phyloP scores from a whole-genome alignment of 2,329 filamentous ascomycete species.

The Cordyceps javanica region DNA sequence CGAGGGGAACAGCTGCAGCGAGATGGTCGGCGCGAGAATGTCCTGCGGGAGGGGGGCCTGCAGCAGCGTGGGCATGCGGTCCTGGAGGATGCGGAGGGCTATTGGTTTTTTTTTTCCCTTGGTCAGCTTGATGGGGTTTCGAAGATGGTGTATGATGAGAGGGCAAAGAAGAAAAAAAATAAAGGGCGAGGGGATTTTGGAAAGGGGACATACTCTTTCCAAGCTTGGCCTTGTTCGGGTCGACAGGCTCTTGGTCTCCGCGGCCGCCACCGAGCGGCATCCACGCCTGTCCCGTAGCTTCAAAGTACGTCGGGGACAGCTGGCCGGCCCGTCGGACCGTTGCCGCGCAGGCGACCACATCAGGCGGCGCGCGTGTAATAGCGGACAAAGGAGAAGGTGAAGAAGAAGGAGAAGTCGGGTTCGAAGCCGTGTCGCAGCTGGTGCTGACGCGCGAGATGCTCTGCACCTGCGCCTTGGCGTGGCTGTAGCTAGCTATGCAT shows the following conservation, averaged over 20 bases:
- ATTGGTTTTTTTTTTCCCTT: no score
- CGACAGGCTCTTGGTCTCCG: conserved; percentile 32
- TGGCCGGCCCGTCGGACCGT: conserved; percentile 9
- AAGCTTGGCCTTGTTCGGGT: conserved; percentile 56
- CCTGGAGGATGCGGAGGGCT: conserved; percentile 61
- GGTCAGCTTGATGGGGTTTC: conserved; percentile 10
- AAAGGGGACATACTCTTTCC: conserved; percentile 48
- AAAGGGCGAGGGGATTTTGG: no score
- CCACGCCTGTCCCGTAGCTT: conserved; percentile 25
- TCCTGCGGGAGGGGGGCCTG: conserved; percentile 65
- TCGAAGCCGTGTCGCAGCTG: not conserved
- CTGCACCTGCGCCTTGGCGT: conserved; percentile 26
- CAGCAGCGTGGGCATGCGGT: conserved; percentile 60
- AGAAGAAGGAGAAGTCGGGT: not conserved
- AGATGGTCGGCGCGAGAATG: conserved; percentile 69
- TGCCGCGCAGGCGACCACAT: conserved; percentile 8
- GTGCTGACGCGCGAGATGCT: conserved; percentile 12
- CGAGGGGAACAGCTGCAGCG: conserved; percentile 63
- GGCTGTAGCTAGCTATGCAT: conserved; percentile 24
- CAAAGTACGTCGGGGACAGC: conserved; percentile 25
- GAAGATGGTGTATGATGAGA: not conserved
- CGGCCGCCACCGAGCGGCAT: conserved; percentile 21
- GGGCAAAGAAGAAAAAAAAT: not conserved
- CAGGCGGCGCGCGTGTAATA: not conserved
- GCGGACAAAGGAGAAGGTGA: not conserved